Base-by-base conservation (phyloP, 192 early-diverging fungal species). In the Backusella parvicylindrica region DNA sequence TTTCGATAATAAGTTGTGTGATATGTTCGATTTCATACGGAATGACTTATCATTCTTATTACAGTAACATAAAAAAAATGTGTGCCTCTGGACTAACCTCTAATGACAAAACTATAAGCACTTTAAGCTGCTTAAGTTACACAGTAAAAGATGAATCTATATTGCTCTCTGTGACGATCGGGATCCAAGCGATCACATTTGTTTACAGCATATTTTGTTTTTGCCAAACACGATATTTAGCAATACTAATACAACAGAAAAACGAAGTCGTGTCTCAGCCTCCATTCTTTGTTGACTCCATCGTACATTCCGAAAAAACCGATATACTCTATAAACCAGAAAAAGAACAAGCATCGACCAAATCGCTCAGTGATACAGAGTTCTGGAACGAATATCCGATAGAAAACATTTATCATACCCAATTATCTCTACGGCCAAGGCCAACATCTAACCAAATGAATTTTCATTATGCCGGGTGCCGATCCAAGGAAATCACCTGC, bases 401-500 rank as follows among this genome's bases (percentile, higher is more conserved):
- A 28, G 23, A 28, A 60, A 60, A 60, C 53, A 28, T 11, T 12
- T 60, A 28, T 28, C 26, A 60, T 3, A 60, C 53, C 7, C 53
- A 60, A 23, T 35, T 68, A 1, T 68, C 66, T 33, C 38, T 68
- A 21, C 32, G 66, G 0, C 66, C 66, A 36, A 33, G 33, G n/a
- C 66, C 66, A 68, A 6, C 18, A n/a, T 66, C 33, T 66, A 31
- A n/a, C 21, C 30, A 33, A 11, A 36, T n/a, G 64, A 30, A 30
- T 31, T 18, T n/a, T 1, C 11, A 36, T 38, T 13, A 13, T 21
- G 35, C 21, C 36, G 66, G 66, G 66, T 21, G 66, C 66, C 66
- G 66, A 68, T 68, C 66, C 66, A 68, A 28, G 23, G n/a, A 68
- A 38, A 23, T 37, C 33, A 68, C 36, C 33, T 36, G 66, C 33